Base-by-base conservation (phyloP, 1,284 basidiomycete genomes). In the Puccinia triticina region DNA sequence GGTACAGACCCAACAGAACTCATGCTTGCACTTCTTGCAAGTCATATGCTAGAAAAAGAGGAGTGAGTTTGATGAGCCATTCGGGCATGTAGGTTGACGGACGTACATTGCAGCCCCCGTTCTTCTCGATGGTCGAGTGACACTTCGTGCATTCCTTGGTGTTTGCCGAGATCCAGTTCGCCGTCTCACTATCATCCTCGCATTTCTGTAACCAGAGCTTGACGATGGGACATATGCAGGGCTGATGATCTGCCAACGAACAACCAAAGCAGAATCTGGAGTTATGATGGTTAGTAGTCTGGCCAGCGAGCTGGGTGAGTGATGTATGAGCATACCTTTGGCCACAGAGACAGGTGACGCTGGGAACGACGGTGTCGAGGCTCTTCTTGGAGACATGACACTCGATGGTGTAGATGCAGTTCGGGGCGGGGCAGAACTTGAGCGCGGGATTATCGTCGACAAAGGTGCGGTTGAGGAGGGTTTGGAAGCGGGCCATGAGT, bases 141-240 rank as follows among this genome's bases (percentile, higher is more conserved):
- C 96, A 99, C 87, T 94, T 92, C 67, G 92, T 90, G 87, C 96
- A 99, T 88, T 99, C 96, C 89, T 99, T 98, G 74, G 96, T 99
- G 87, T 99, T 98, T 85, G 95, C 98, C 90, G 94, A 94, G 89
- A 99, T 96, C 96, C 96, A 99, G 87, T 99, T 98, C 57, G 95
- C 94, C 26, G 96, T 99, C 89, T 99, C 97, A 84, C 93, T 95
- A 87, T 99, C 96, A 87, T 99, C 96, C 81, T 92, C 91, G 88
- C 96, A 98, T 88, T 99, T 99, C 90, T 94, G 94, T 86, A 97
- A 88, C 97, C 97, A 99, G 88, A 95, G 90, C 89, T 91, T 93
- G 85, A 95, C 94, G 37, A 97, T 92, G 14, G 89, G 89, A 88
- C 96, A 99, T 72, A 97, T 90, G 66, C 96, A 92, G 0, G 96